phyloP scores from a whole-genome alignment of 2,329 filamentous ascomycete genomes.

The Cryoendolithus antarcticus region DNA sequence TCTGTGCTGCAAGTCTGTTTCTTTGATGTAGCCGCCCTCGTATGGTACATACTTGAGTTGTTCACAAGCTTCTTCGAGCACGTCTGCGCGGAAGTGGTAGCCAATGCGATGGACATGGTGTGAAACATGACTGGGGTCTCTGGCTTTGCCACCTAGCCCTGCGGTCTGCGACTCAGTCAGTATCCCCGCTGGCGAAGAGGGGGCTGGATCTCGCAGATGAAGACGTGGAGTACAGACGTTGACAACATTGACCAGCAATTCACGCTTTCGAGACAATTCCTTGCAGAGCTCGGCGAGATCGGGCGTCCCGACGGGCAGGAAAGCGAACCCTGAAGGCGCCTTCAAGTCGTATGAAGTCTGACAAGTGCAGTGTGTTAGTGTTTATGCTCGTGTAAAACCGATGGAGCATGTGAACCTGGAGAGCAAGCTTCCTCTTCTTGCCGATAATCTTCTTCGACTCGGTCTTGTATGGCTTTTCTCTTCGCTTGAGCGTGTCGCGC shows the following conservation, averaged over 20 bases:
- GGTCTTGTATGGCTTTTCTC: slow-evolving; percentile 43
- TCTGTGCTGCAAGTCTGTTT: slow-evolving; percentile 13
- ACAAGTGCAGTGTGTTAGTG: slow-evolving; percentile 15
- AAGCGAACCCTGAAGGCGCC: slow-evolving; percentile 46
- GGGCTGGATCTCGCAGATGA: too few species aligned
- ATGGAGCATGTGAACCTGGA: slow-evolving; percentile 24
- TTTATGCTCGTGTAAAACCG: slow-evolving; percentile 1
- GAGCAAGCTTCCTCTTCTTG: slow-evolving; percentile 48
- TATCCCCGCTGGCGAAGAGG: background rate
- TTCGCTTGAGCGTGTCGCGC: slow-evolving; percentile 17
- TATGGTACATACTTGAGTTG: slow-evolving; percentile 32
- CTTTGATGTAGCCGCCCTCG: slow-evolving; percentile 15
- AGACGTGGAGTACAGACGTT: slow-evolving; percentile 36
- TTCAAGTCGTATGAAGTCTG: slow-evolving; percentile 44
- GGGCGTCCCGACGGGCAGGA: slow-evolving; percentile 48
- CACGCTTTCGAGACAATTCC: slow-evolving; percentile 44
- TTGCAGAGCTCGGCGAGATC: slow-evolving; percentile 48
- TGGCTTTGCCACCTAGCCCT: too few species aligned
- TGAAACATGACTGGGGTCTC: slow-evolving; percentile 30
- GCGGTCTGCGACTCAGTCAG: too few species aligned
- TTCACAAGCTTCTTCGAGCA: slow-evolving; percentile 45
- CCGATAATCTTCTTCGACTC: slow-evolving; percentile 46
- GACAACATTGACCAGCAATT: slow-evolving; percentile 44
- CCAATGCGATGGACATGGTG: slow-evolving; percentile 51
- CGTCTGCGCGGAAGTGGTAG: slow-evolving; percentile 49